A percentile compares a stretch with the other conserved stretches of the same genome.
phyloP scores from a whole-genome alignment of 768 basidiomycete genomes.

The Psilocybe cubensis region DNA sequence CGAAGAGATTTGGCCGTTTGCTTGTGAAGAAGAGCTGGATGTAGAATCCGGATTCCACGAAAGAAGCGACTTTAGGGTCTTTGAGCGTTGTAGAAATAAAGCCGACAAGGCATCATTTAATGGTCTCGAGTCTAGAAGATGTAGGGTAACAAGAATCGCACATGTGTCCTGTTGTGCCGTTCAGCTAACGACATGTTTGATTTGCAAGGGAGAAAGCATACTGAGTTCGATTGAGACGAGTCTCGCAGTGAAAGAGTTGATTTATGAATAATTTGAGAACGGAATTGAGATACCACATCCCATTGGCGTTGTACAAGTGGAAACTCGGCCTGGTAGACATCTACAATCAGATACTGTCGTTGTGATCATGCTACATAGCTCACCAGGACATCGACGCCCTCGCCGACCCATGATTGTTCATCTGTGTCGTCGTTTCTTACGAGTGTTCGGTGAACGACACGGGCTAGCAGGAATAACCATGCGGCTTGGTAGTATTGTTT shows the following conservation, averaged over 20 bases:
- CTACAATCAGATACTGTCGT: background rate
- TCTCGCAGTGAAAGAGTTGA: constrained; percentile 84
- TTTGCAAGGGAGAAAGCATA: constrained; percentile 29
- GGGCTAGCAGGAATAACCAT: constrained; percentile 84
- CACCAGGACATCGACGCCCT: constrained; percentile 69
- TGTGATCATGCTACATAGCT: constrained; percentile 19
- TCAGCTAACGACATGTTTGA: background rate
- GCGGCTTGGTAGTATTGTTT: constrained; percentile 82
- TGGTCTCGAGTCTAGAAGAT: constrained; percentile 88
- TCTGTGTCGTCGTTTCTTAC: constrained; percentile 66
- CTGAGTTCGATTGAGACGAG: constrained; percentile 52
- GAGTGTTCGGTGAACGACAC: constrained; percentile 82
- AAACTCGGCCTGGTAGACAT: constrained; percentile 67
- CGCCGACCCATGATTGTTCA: constrained; percentile 58
- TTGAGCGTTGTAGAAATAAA: constrained; percentile 72
- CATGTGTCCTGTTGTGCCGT: constrained; percentile 59
- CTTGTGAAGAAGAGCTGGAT: background rate
- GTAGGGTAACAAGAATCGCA: constrained; percentile 79
- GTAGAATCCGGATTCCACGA: constrained; percentile 30
- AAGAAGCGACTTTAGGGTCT: constrained; percentile 53
- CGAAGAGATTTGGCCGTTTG: background rate
- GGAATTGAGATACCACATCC: constrained; percentile 87
- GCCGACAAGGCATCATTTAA: constrained; percentile 71
- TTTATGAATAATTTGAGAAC: constrained; percentile 85
- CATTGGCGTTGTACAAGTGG: constrained; percentile 92